Evolutionary conservation across 208 protist genomes (phyloP).

Genomic region (Leishmania braziliensis): DNA sequence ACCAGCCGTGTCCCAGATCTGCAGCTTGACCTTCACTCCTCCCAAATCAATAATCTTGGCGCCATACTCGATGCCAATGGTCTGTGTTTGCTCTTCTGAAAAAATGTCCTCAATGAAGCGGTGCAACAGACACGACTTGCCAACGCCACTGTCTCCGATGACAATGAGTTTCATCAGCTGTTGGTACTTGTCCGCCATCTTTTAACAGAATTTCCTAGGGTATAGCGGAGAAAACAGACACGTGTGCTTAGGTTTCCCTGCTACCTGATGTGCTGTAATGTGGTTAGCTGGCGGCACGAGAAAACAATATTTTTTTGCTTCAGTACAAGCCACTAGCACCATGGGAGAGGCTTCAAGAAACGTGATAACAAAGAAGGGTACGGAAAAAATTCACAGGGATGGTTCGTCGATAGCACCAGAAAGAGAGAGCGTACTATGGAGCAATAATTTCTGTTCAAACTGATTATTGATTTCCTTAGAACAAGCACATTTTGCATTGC

Average conservation of each 20-base stretch:
- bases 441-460: no score
- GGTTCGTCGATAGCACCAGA: neutral
- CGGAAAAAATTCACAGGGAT: neutral
- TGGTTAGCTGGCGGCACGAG: neutral
- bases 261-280: neutral
- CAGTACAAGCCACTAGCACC: neutral
- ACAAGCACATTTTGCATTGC: neutral
- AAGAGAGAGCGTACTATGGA: neutral
- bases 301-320: neutral
- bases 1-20: constrained; percentile 98
- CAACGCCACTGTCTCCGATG: constrained; percentile 87
- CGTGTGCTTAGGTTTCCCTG: neutral
- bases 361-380: neutral
- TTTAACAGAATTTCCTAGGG: neutral
- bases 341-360: neutral
- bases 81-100: constrained; percentile 94
- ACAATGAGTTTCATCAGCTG: constrained; percentile 88
- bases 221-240: constrained; percentile 3
- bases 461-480: neutral
- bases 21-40: constrained; percentile 95
- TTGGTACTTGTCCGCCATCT: constrained; percentile 75
- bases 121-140: constrained; percentile 97
- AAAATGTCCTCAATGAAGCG: constrained; percentile 97
- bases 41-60: constrained; percentile 93
- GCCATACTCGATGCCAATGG: constrained; percentile 98